Conservation (phyloP, 139 green algal genomes). For the Micractinium sp. region DNA sequence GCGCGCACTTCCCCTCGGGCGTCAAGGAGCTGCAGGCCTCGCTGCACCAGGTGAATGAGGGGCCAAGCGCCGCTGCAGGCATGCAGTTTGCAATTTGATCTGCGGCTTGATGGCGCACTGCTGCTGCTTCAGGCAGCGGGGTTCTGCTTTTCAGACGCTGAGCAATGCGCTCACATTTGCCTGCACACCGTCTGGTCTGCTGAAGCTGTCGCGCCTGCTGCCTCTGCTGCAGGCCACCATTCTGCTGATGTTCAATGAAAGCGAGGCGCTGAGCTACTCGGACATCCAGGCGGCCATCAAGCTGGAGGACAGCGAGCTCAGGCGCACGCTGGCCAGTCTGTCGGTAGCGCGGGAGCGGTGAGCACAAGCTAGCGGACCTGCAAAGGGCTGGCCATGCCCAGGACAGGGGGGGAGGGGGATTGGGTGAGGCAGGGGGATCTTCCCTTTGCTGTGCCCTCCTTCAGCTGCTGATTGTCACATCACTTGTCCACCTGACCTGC, state of each 20-base stretch:
- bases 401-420: neutral
- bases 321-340: constrained; percentile 91
- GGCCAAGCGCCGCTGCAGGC: no score
- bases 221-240: constrained; percentile 78
- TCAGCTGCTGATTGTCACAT: neutral
- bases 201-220: neutral
- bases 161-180: no score
- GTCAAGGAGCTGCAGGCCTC: constrained; percentile 94
- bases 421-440: no score
- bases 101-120: no score
- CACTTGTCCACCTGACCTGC: neutral
- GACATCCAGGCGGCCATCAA: constrained; percentile 73
- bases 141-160: no score
- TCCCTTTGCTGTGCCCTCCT: neutral
- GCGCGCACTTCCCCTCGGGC: constrained; percentile 81
- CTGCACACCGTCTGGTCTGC: no score
- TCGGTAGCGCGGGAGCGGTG: constrained; percentile 81
- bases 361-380: constrained; percentile 10
- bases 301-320: constrained; percentile 89
- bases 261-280: constrained; percentile 69
- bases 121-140: no score
- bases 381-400: neutral
- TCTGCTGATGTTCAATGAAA: constrained; percentile 95
- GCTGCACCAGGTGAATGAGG: constrained; percentile 75
- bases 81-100: no score